phyloP scores from a whole-genome alignment of 2,329 filamentous ascomycete genomes.

The Alternaria sp. region DNA sequence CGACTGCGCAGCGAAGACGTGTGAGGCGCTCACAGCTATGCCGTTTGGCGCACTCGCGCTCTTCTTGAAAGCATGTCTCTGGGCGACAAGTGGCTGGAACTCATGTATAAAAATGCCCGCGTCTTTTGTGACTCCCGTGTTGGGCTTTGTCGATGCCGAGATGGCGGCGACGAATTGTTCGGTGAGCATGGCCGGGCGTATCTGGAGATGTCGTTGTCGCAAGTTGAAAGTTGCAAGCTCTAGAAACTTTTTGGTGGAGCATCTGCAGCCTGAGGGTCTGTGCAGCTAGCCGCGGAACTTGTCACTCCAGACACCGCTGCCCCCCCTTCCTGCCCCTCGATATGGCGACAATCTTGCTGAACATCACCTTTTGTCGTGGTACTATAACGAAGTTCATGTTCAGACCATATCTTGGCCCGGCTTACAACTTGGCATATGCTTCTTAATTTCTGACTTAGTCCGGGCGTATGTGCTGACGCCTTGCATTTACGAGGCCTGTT shows the following conservation, averaged over 20 bases:
- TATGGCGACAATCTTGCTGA: neutral
- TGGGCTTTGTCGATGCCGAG: slow-evolving; percentile 52
- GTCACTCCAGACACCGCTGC: neutral
- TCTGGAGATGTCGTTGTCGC: slow-evolving; percentile 7
- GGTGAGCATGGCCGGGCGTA: slow-evolving; percentile 54
- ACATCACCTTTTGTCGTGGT: neutral
- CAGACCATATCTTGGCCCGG: neutral
- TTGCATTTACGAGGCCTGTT: neutral
- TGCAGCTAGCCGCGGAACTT: slow-evolving; percentile 11
- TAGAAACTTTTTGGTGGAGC: slow-evolving; percentile 25
- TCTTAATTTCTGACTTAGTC: neutral
- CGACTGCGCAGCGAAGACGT: slow-evolving; percentile 89
- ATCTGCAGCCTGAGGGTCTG: neutral
- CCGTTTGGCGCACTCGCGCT: slow-evolving; percentile 81
- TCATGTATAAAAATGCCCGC: slow-evolving; percentile 88
- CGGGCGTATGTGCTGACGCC: neutral
- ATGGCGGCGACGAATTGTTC: slow-evolving; percentile 61
- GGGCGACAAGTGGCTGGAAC: slow-evolving; percentile 77
- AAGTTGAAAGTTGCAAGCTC: slow-evolving; percentile 13
- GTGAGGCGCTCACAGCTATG: slow-evolving; percentile 79
- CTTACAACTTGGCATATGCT: neutral
- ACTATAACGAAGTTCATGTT: neutral
- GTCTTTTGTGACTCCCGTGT: slow-evolving; percentile 69
- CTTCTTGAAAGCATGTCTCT: slow-evolving; percentile 87
- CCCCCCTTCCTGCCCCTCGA: neutral